Evolutionary conservation across 169 alveolate species (phyloP).

Genomic region (Cardiosporidium cionae): DNA sequence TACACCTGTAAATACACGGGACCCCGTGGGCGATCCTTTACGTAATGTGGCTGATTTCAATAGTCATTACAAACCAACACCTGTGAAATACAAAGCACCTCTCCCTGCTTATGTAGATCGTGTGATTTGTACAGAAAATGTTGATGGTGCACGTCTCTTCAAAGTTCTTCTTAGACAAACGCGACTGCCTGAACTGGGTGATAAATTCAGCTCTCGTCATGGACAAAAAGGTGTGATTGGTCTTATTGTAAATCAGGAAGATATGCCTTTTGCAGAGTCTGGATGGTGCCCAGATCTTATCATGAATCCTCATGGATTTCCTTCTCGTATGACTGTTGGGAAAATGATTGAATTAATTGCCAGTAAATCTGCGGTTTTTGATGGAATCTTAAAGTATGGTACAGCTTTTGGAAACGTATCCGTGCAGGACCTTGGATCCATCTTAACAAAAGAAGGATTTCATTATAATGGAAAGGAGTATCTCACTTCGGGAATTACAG

Average conservation of each 20-base stretch:
- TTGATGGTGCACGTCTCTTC: constrained; percentile 77
- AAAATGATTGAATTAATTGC: constrained; percentile 93
- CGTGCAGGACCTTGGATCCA: constrained; percentile 78
- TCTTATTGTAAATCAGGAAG: constrained; percentile 84
- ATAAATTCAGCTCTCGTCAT: constrained; percentile 80
- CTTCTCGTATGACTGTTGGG: constrained; percentile 99
- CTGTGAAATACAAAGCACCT: constrained; percentile 62
- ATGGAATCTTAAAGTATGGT: constrained; percentile 93
- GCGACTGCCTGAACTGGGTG: constrained; percentile 85
- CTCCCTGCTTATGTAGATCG: constrained; percentile 87
- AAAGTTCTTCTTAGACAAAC: constrained; percentile 82
- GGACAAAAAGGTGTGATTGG: constrained; percentile 99
- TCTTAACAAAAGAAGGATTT: constrained; percentile 88
- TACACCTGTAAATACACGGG: constrained; percentile 45
- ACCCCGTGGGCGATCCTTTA: constrained; percentile 14
- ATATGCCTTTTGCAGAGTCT: constrained; percentile 94
- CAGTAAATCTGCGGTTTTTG: constrained; percentile 85
- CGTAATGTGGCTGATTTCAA: constrained; percentile 2
- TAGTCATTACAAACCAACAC: constrained; percentile 49
- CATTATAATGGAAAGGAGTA: constrained; percentile 88
- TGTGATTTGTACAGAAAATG: constrained; percentile 82
- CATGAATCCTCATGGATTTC: constrained; percentile 99
- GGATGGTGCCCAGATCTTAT: constrained; percentile 99
- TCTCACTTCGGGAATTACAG: constrained; percentile 94
- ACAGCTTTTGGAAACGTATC: constrained; percentile 94